Percentiles rank a stretch among this genome's conserved stretches.
Conservation (phyloP, 441 rosid genomes). For the Corymbia calophylla region DNA sequence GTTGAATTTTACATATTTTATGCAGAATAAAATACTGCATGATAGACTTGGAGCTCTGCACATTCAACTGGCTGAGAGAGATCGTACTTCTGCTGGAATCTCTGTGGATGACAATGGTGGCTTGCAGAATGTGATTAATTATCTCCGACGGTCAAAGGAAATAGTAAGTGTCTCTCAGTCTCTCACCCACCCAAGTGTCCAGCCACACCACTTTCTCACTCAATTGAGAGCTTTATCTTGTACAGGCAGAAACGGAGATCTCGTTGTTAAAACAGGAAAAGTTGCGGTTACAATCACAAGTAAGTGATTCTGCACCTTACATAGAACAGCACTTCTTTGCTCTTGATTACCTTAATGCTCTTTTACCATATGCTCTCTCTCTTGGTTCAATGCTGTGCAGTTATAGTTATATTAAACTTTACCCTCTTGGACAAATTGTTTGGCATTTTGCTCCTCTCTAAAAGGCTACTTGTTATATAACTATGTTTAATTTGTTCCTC, state of each 20-base stretch:
- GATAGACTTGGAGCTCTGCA: slow-evolving; percentile 89
- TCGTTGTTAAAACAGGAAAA: slow-evolving; percentile 92
- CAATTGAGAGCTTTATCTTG: not conserved
- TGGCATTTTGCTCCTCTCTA: not conserved
- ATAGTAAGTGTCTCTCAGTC: slow-evolving; percentile 45
- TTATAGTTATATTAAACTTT: not conserved
- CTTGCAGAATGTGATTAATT: slow-evolving; percentile 78
- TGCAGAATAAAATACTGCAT: slow-evolving; percentile 87
- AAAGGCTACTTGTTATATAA: not conserved
- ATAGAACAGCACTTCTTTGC: not conserved
- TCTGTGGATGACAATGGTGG: slow-evolving; percentile 50
- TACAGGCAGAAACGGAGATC: slow-evolving; percentile 93
- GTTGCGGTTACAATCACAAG: slow-evolving; percentile 84
- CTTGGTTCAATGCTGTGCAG: not conserved
- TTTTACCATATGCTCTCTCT: not conserved
- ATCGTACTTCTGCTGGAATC: slow-evolving; percentile 44
- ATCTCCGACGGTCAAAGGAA: slow-evolving; percentile 85
- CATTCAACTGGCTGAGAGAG: slow-evolving; percentile 79
- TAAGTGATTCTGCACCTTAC: slow-evolving; percentile 18
- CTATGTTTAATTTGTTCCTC: not conserved
- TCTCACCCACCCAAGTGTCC: not conserved
- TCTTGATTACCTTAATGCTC: not conserved
- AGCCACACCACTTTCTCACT: not conserved
- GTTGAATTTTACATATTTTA: not conserved
- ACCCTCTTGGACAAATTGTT: not conserved